phyloP scores from a whole-genome alignment of 768 basidiomycete species.

The Glaciozyma antarctica region DNA sequence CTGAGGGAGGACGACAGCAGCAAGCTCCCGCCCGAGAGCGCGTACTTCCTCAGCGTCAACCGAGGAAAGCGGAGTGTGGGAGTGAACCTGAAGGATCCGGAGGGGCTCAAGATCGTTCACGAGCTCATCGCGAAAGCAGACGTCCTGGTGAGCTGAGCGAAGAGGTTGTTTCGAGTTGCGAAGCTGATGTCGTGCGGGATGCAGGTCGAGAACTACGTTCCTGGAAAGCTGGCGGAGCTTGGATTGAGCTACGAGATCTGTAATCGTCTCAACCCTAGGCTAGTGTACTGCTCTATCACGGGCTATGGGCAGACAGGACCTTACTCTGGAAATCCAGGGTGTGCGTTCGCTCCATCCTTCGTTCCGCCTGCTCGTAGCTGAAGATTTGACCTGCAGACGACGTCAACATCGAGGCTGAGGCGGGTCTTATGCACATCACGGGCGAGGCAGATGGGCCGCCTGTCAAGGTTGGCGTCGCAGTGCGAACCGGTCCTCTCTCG shows the following conservation, averaged over 20 bases:
- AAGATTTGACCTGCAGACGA: slow-evolving; percentile 7
- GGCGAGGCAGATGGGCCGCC: slow-evolving; percentile 79
- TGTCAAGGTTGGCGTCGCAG: slow-evolving; percentile 86
- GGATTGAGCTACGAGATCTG: slow-evolving; percentile 82
- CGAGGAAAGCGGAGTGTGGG: slow-evolving; percentile 83
- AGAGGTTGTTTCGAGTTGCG: neutral
- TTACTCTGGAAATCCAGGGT: slow-evolving; percentile 69
- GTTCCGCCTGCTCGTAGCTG: neutral
- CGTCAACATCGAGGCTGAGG: slow-evolving; percentile 60
- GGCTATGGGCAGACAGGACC: slow-evolving; percentile 85
- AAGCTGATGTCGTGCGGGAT: neutral
- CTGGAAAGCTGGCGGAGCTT: slow-evolving; percentile 66
- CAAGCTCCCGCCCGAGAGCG: slow-evolving; percentile 73
- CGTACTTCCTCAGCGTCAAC: slow-evolving; percentile 83
- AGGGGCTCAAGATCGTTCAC: slow-evolving; percentile 65
- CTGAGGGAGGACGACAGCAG: slow-evolving; percentile 42
- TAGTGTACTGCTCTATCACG: slow-evolving; percentile 84
- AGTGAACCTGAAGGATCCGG: slow-evolving; percentile 70
- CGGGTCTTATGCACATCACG: slow-evolving; percentile 58
- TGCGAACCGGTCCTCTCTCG: slow-evolving; percentile 45
- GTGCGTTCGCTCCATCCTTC: slow-evolving; percentile 55
- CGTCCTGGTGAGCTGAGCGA: slow-evolving; percentile 55
- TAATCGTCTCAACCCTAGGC: slow-evolving; percentile 58
- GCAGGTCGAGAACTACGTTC: slow-evolving; percentile 32
- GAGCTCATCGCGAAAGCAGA: slow-evolving; percentile 65